Percentiles rank a stretch among this genome's conserved stretches.
Conservation (phyloP, 1,139 yeast species). For the Eremothecium cymbalariae region DNA sequence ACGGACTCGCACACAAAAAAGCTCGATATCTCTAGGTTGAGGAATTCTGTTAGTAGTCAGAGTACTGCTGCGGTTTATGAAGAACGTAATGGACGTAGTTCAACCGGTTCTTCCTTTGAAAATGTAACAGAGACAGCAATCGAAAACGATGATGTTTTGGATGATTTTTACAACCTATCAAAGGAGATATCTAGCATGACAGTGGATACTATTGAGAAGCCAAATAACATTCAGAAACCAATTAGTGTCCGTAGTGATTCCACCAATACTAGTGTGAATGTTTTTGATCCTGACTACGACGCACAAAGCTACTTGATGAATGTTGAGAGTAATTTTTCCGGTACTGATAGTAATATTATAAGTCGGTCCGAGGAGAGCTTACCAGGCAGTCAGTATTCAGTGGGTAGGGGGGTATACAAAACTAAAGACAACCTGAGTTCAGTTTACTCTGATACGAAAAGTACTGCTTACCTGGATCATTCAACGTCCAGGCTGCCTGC, state of each 20-base stretch:
- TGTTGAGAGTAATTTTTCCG: too few relatives aligned
- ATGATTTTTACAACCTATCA: constrained; percentile 13
- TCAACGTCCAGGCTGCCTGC: too few relatives aligned
- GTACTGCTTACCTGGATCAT: too few relatives aligned
- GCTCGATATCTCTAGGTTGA: constrained; percentile 22
- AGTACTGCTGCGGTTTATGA: constrained; percentile 11
- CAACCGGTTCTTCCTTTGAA: constrained; percentile 3
- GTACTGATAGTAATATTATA: too few relatives aligned
- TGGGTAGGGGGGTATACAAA: too few relatives aligned
- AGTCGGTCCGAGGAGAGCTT: too few relatives aligned
- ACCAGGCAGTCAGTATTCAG: too few relatives aligned
- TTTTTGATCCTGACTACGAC: constrained; percentile 30
- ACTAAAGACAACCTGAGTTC: too few relatives aligned
- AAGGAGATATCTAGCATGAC: constrained; percentile 11
- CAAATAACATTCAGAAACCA: too few relatives aligned
- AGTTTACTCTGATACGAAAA: too few relatives aligned
- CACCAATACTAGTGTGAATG: constrained; percentile 17
- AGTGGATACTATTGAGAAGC: too few relatives aligned
- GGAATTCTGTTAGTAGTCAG: constrained; percentile 20
- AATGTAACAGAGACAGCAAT: constrained; percentile 8
- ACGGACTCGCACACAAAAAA: constrained; percentile 19
- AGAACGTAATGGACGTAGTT: constrained; percentile 7
- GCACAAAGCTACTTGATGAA: constrained; percentile 14
- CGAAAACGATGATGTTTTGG: constrained; percentile 13
- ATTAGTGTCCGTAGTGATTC: constrained; percentile 3